Evolutionary conservation across 148 eudicot species (phyloP).

Genomic region (Spergularia marina): DNA sequence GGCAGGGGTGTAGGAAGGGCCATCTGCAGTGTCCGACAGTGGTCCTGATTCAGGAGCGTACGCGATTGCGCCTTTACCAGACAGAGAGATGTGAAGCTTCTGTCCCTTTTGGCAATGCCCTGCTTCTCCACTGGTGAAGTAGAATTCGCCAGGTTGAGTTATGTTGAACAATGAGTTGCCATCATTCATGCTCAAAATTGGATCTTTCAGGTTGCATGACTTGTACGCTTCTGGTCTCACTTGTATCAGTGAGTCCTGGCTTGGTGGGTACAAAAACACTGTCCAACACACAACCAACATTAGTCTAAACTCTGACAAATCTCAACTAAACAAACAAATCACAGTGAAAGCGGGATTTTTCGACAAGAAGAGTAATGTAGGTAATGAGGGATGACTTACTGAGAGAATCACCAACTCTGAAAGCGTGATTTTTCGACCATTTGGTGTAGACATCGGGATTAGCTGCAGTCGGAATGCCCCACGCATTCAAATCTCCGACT

Average conservation of each 20-base stretch:
- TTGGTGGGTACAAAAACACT: slow-evolving; percentile 97
- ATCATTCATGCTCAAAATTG: slow-evolving; percentile 71
- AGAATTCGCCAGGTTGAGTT: slow-evolving; percentile 52
- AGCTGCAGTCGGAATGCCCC: slow-evolving; percentile 66
- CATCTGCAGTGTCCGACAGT: slow-evolving; percentile 35
- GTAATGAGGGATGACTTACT: slow-evolving; percentile 43
- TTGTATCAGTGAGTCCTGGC: slow-evolving; percentile 83
- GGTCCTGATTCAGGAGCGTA: slow-evolving; percentile 38
- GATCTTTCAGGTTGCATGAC: slow-evolving; percentile 64
- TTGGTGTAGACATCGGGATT: slow-evolving; percentile 54
- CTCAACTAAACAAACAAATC: too few species aligned
- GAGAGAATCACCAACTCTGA: slow-evolving; percentile 71
- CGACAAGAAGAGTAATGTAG: not conserved
- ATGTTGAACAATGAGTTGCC: slow-evolving; percentile 83
- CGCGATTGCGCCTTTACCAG: slow-evolving; percentile 41
- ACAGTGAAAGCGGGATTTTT: too few species aligned
- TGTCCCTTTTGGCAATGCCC: slow-evolving; percentile 69
- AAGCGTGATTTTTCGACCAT: slow-evolving; percentile 55
- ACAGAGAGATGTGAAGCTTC: slow-evolving; percentile 72
- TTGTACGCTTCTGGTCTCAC: slow-evolving; percentile 56
- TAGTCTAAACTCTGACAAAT: too few species aligned
- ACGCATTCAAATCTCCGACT: slow-evolving; percentile 74
- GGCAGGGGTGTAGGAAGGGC: slow-evolving; percentile 46
- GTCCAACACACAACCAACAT: slow-evolving; percentile 11
- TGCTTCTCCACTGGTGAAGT: slow-evolving; percentile 73